A percentile compares a stretch with the other conserved stretches of the same genome.
Conservation (phyloP, 805 yeast species). For the Lipomyces spencermartinsiae region DNA sequence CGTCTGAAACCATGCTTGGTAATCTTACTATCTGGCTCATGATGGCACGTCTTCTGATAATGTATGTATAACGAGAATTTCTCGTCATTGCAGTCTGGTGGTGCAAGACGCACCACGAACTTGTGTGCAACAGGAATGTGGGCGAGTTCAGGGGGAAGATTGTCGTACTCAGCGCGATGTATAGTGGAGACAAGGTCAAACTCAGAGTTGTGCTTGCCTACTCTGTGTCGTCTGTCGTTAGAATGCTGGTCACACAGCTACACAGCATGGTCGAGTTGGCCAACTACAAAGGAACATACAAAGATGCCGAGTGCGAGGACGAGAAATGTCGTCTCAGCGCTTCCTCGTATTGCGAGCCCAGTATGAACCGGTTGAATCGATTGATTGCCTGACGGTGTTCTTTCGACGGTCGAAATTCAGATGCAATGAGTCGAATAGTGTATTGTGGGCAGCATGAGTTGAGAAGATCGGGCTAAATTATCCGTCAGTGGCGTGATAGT, state of each 20-base stretch:
- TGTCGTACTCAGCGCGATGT: slow-evolving; percentile 48
- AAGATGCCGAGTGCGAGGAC: slow-evolving; percentile 1
- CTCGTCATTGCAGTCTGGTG: slow-evolving; percentile 30
- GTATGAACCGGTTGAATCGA: slow-evolving; percentile 52
- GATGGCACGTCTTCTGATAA: slow-evolving; percentile 75
- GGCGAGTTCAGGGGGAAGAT: slow-evolving; percentile 3
- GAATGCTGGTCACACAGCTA: neutral
- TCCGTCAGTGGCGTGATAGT: neutral
- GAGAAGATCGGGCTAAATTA: slow-evolving; percentile 64
- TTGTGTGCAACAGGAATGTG: slow-evolving; percentile 19
- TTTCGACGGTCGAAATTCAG: slow-evolving; percentile 58
- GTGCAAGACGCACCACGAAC: slow-evolving; percentile 23
- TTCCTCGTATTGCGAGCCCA: slow-evolving; percentile 28
- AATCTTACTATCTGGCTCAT: slow-evolving; percentile 60
- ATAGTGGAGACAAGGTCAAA: slow-evolving; percentile 49
- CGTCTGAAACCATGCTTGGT: slow-evolving; percentile 58
- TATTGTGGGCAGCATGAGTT: slow-evolving; percentile 80
- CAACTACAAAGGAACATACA: neutral
- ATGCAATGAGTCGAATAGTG: slow-evolving; percentile 70
- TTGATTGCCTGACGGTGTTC: slow-evolving; percentile 72
- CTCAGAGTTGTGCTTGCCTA: slow-evolving; percentile 37
- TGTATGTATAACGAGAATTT: slow-evolving; percentile 56
- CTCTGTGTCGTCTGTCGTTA: slow-evolving; percentile 14
- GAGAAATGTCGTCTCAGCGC: slow-evolving; percentile 22
- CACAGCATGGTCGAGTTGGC: neutral